Evolutionary conservation across 2,329 filamentous ascomycete species (phyloP).

Genomic region (Pyrenophora seminiperda): DNA sequence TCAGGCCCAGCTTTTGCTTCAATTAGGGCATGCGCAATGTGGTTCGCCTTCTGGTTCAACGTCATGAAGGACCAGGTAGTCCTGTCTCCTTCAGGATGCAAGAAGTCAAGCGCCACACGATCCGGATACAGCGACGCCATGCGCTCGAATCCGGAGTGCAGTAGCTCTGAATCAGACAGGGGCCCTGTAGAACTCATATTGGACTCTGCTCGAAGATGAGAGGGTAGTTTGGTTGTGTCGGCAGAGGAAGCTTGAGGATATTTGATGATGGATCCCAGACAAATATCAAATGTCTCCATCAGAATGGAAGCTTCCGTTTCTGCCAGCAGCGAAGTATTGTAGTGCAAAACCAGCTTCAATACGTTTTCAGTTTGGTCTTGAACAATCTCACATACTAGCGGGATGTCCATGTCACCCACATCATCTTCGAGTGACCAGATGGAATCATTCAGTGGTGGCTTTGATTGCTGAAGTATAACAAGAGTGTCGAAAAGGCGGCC

Average conservation of each 20-base stretch:
- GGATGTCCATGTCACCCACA: conserved; percentile 70
- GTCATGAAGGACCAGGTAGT: conserved; percentile 43
- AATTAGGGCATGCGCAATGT: conserved; percentile 40
- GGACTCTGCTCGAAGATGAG: conserved; percentile 28
- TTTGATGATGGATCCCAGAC: conserved; percentile 31
- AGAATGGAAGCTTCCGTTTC: conserved; percentile 36
- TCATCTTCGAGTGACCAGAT: conserved; percentile 60
- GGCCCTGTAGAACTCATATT: conserved; percentile 27
- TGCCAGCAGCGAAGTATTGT: conserved; percentile 41
- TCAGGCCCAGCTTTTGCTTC: conserved; percentile 28
- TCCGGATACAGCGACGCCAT: conserved; percentile 39
- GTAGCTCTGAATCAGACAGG: conserved; percentile 17
- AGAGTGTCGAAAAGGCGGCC: conserved; percentile 76
- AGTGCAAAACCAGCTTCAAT: conserved; percentile 67
- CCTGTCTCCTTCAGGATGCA: conserved; percentile 35
- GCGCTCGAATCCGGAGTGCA: conserved; percentile 49
- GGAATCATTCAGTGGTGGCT: conserved; percentile 50
- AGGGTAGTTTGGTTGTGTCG: conserved; percentile 32
- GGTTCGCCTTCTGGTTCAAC: conserved; percentile 41
- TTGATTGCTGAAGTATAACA: conserved; percentile 74
- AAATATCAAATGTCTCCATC: conserved; percentile 35
- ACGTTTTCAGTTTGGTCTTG: conserved; percentile 60
- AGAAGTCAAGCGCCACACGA: conserved; percentile 47
- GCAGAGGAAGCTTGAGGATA: conserved; percentile 26
- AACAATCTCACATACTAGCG: conserved; percentile 75